phyloP scores from a whole-genome alignment of 73 alveolate genomes.

The Urostyla sp. region DNA sequence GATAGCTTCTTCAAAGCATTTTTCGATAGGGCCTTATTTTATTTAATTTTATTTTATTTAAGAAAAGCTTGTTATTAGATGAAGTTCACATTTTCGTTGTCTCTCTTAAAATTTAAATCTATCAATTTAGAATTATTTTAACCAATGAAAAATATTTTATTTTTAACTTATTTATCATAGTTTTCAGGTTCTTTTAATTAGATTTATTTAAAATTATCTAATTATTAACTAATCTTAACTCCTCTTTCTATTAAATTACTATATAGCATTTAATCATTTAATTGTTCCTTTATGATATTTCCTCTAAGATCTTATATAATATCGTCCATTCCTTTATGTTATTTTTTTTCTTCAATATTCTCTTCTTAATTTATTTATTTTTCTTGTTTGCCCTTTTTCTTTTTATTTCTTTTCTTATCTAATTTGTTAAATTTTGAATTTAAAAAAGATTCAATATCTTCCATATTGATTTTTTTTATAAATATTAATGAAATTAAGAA shows the following conservation, averaged over 20 bases:
- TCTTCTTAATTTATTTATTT: background rate
- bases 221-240: background rate
- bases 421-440: conserved; percentile 19
- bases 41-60: background rate
- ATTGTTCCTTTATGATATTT: background rate
- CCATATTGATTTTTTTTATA: conserved; percentile 1
- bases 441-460: conserved; percentile 10
- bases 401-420: background rate
- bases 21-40: background rate
- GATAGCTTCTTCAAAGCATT: conserved; percentile 9
- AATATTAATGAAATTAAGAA: background rate
- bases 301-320: background rate
- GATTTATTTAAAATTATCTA: background rate
- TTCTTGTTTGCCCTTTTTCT: background rate
- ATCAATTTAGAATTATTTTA: background rate
- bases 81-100: background rate
- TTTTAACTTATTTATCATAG: conserved; percentile 21
- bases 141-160: conserved; percentile 33
- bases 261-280: conserved; percentile 10
- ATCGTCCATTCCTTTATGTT: background rate
- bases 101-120: background rate
- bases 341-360: background rate
- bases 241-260: background rate
- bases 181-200: background rate
- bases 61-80: background rate